phyloP scores from a whole-genome alignment of 2,329 filamentous ascomycete genomes.

The Scleromitrula shiraiana region DNA sequence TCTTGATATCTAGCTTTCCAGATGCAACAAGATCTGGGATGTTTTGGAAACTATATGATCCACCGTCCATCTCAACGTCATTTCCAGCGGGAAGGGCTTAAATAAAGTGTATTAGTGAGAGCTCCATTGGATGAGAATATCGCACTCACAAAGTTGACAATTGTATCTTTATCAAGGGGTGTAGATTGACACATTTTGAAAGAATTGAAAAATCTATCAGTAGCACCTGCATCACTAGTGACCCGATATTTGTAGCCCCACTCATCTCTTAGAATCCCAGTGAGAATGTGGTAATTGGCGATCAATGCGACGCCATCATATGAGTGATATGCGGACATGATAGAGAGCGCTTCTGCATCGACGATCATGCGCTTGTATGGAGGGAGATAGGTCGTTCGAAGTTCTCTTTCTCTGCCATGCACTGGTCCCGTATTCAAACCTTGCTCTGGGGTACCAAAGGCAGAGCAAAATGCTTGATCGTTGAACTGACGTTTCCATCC shows the following conservation, averaged over 20 bases:
- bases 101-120: constrained; percentile 17
- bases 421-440: constrained; percentile 59
- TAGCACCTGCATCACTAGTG: constrained; percentile 61
- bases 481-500: constrained; percentile 56
- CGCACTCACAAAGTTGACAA: constrained; percentile 46
- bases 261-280: constrained; percentile 59
- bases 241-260: constrained; percentile 67
- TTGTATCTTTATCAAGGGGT: constrained; percentile 56
- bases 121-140: neutral
- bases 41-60: constrained; percentile 60
- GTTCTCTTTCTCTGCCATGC: constrained; percentile 45
- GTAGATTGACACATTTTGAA: constrained; percentile 55
- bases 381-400: constrained; percentile 48
- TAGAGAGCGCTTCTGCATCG: constrained; percentile 56
- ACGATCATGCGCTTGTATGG: constrained; percentile 63
- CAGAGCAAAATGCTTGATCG: constrained; percentile 71
- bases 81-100: constrained; percentile 58
- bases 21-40: constrained; percentile 57
- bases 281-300: constrained; percentile 56
- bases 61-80: constrained; percentile 71
- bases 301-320: constrained; percentile 66
- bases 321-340: constrained; percentile 70
- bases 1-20: constrained; percentile 49
- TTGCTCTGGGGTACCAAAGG: constrained; percentile 61
- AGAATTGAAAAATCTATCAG: constrained; percentile 55